A percentile compares a stretch with the other conserved stretches of the same genome.
Evolutionary conservation across 805 yeast species (phyloP).

Genomic region (Trichomonascus vanleenenianus): DNA sequence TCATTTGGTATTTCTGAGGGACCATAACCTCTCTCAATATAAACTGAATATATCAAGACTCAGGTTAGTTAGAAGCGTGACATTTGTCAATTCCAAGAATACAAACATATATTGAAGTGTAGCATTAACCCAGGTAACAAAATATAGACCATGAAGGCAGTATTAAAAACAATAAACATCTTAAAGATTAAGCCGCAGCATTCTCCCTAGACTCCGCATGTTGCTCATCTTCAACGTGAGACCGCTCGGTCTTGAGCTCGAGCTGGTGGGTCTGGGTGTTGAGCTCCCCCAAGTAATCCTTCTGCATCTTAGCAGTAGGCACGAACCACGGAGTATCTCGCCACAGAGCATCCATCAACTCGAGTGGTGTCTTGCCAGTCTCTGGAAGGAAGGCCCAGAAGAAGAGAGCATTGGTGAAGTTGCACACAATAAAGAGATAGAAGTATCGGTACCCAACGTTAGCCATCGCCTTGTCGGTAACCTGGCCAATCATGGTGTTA

Average conservation of each 20-base stretch:
- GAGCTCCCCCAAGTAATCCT: slow-evolving; percentile 2
- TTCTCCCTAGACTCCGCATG: not conserved
- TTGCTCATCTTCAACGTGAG: not conserved
- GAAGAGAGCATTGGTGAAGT: slow-evolving; percentile 26
- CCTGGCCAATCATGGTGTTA: slow-evolving; percentile 32
- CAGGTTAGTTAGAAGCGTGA: not conserved
- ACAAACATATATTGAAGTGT: not conserved
- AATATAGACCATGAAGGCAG: too few relatives aligned
- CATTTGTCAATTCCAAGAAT: not conserved
- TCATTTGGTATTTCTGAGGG: not conserved
- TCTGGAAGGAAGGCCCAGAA: slow-evolving; percentile 31
- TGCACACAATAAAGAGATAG: slow-evolving; percentile 23
- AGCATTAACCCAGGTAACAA: not conserved
- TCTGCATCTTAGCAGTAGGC: slow-evolving; percentile 2
- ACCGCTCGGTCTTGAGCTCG: not conserved
- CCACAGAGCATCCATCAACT: slow-evolving; percentile 5
- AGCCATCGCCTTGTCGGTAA: slow-evolving; percentile 25
- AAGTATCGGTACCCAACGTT: slow-evolving; percentile 23
- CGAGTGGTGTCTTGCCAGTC: slow-evolving; percentile 16
- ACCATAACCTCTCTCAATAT: not conserved
- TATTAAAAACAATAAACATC: not conserved
- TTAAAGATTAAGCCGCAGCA: not conserved
- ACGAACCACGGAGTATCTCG: slow-evolving; percentile 7
- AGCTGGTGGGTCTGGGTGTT: slow-evolving; percentile 2
- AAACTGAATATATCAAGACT: not conserved